These are phyloP conservation scores for Rutstroemia sp. DNA, from an alignment of 2,329 filamentous ascomycete species.

Conservation along the genomic window DNA sequence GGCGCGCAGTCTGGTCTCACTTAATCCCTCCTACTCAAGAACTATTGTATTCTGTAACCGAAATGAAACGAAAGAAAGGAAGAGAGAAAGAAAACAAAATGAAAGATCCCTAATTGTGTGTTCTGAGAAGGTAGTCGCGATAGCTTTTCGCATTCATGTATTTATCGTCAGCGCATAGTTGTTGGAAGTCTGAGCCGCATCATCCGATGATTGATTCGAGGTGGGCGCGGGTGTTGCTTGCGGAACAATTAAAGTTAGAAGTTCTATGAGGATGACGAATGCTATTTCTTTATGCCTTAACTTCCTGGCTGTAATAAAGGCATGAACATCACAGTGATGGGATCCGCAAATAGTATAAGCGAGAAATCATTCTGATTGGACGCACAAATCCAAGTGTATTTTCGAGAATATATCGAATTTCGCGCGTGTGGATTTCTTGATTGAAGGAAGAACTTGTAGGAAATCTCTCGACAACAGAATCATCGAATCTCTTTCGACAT, in stretches of 20 bases:
- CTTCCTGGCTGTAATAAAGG: not conserved
- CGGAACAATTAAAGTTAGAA: too few species aligned
- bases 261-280: too few species aligned
- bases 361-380: slow-evolving; percentile 4
- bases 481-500: slow-evolving; percentile 5
- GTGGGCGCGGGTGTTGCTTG: too few species aligned
- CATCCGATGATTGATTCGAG: not conserved
- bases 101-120: too few species aligned
- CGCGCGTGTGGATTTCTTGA: too few species aligned
- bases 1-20: too few species aligned
- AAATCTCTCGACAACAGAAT: slow-evolving; percentile 7
- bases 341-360: slow-evolving; percentile 3
- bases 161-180: too few species aligned
- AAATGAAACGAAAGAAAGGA: not conserved
- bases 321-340: not conserved
- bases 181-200: not conserved
- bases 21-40: too few species aligned
- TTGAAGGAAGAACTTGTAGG: not conserved
- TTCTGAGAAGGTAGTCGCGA: not conserved
- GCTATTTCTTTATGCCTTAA: not conserved
- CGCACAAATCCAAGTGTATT: slow-evolving; percentile 3
- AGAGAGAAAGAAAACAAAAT: too few species aligned
- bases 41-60: too few species aligned
- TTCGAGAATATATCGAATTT: slow-evolving; percentile 2
- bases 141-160: too few species aligned